phyloP scores from a whole-genome alignment of 495 filamentous ascomycete genomes.

The Aspergillus asperescens region DNA sequence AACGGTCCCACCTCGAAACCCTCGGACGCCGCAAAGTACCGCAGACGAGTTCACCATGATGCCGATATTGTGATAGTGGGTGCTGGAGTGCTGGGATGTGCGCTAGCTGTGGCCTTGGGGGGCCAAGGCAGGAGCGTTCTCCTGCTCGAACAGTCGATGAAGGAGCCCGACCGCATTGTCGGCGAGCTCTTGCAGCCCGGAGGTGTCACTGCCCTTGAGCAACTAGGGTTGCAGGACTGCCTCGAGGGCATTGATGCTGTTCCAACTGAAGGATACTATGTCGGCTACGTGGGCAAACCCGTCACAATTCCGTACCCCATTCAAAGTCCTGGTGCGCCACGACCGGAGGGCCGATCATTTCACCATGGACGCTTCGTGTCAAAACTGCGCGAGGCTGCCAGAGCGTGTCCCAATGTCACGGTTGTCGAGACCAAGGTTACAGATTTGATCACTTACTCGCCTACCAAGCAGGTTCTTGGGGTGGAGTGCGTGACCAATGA shows the following conservation, averaged over 20 bases:
- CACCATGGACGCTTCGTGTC: constrained; percentile 82
- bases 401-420: constrained; percentile 62
- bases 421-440: constrained; percentile 69
- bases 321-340: constrained; percentile 24
- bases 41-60: constrained; percentile 49
- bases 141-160: constrained; percentile 81
- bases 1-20: constrained; percentile 28
- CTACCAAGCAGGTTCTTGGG: constrained; percentile 63
- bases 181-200: constrained; percentile 94
- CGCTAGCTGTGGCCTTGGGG: constrained; percentile 76
- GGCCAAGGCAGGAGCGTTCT: constrained; percentile 88
- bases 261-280: constrained; percentile 75
- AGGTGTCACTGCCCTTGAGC: constrained; percentile 73
- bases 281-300: constrained; percentile 72
- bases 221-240: constrained; percentile 74
- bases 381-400: constrained; percentile 64
- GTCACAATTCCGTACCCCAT: constrained; percentile 73
- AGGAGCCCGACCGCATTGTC: constrained; percentile 94
- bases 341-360: constrained; percentile 65
- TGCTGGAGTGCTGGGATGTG: constrained; percentile 84
- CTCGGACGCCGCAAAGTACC: constrained; percentile 29
- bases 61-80: constrained; percentile 85
- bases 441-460: constrained; percentile 52
- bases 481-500: constrained; percentile 61
- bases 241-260: constrained; percentile 88